Conservation (phyloP, 257 asterid species). For the Penstemon davidsonii region DNA sequence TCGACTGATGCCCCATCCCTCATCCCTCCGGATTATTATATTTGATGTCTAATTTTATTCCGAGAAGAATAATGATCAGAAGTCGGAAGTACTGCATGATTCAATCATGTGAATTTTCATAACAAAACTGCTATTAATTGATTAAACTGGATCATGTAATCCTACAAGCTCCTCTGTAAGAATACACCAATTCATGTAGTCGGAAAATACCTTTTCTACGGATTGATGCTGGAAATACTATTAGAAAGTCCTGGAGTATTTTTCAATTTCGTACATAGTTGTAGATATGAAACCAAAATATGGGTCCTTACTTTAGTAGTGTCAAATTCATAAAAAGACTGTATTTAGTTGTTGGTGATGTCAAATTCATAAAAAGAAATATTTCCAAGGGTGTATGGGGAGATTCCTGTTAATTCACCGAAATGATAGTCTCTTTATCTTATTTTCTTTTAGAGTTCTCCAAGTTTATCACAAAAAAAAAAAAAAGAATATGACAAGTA, state of each 20-base stretch:
- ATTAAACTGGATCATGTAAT: neutral
- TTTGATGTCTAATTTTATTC: slow-evolving; percentile 21
- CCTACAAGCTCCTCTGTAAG: neutral
- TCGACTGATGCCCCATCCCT: slow-evolving; percentile 12
- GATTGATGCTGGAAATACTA: neutral
- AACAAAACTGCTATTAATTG: neutral
- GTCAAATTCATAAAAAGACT: no score
- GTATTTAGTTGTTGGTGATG: no score
- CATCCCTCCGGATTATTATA: slow-evolving; percentile 21
- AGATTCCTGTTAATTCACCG: no score
- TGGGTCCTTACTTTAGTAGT: no score
- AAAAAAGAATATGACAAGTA: no score
- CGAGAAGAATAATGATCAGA: neutral
- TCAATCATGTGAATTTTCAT: neutral
- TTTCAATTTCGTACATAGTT: neutral
- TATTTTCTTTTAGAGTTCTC: no score
- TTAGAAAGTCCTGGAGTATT: neutral
- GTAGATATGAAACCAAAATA: neutral
- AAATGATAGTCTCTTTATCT: no score
- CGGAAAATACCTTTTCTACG: neutral
- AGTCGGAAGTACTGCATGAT: neutral
- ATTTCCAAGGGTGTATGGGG: no score
- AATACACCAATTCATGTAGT: neutral
- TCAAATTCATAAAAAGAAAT: no score
- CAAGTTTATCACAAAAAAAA: no score